A percentile compares a stretch with the other conserved stretches of the same genome.
Conservation (phyloP, 2,329 filamentous ascomycete genomes). For the Pseudogymnoascus pannorum region DNA sequence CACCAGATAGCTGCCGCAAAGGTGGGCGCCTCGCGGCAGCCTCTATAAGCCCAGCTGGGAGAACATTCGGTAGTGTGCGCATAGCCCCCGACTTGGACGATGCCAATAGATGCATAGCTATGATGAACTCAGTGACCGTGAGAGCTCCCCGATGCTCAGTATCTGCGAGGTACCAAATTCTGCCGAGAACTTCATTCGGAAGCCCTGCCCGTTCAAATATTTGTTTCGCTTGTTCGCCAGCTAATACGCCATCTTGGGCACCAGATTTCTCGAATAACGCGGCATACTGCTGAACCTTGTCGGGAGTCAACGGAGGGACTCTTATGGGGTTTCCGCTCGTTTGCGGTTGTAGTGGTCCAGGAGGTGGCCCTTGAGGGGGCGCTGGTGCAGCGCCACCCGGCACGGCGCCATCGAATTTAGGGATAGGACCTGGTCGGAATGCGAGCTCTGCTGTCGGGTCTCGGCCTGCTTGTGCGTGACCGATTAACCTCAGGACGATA, state of each 20-base stretch:
- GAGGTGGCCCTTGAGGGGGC: constrained; percentile 38
- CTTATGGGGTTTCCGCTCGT: constrained; percentile 64
- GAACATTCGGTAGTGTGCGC: constrained; percentile 67
- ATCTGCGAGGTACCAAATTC: constrained; percentile 93
- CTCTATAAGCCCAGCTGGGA: constrained; percentile 84
- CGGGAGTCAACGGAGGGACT: constrained; percentile 79
- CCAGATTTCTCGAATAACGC: constrained; percentile 86
- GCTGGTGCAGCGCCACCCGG: constrained; percentile 36
- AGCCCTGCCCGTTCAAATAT: constrained; percentile 93
- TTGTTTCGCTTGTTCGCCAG: constrained; percentile 79
- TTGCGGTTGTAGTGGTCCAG: constrained; percentile 44
- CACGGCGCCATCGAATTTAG: constrained; percentile 71
- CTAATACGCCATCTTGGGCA: constrained; percentile 67
- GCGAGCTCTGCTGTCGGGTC: constrained; percentile 76
- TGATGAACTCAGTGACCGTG: constrained; percentile 85
- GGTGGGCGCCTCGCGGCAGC: constrained; percentile 67
- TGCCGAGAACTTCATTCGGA: constrained; percentile 83
- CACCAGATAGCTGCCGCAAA: constrained; percentile 32
- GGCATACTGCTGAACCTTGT: constrained; percentile 84
- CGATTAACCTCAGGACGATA: constrained; percentile 86
- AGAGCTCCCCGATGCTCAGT: constrained; percentile 86
- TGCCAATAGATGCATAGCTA: constrained; percentile 94
- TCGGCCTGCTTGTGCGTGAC: constrained; percentile 84
- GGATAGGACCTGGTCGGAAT: constrained; percentile 77
- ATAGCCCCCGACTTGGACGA: constrained; percentile 82